Base-by-base conservation (phyloP, 2,329 filamentous ascomycete genomes). In the Diaporthe sp. region DNA sequence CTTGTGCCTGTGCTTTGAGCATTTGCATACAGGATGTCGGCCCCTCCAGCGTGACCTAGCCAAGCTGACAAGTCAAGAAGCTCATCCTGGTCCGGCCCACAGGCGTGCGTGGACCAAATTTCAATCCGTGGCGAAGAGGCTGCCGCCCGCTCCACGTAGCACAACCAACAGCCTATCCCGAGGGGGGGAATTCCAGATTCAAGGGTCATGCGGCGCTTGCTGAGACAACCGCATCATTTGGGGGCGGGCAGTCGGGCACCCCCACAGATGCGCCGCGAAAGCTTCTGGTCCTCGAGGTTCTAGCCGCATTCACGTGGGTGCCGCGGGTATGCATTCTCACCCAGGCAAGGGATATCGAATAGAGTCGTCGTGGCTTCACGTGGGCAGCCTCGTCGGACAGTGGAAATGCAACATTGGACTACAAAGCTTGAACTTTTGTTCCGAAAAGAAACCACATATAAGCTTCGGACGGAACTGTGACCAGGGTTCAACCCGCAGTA, bases 41-140 rank as follows among this genome's bases (percentile, higher is more conserved):
- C 25, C 5, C 30, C 37, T 63, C 17, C 58, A 63, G 37, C 37
- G 25, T 9, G 5, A 37, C 8, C 27, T 19, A 12, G 42, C 10
- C 42, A 51, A 66, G 19, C 44, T 51, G 61, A 51, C 22, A 19
- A 61, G 61, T 66, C 61, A 12, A 51, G 22, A 50, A 25, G 8
- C 61, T 22, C 22, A 44, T 32, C 59, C 59, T 44, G 59, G 39
- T 32, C 42, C 13, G 61, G 22, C 61, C 61, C 61, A 50, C 61
- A 35, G 61, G 42, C 61, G 61, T 66, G 61, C 42, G 61, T 51
- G 61, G 61, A 51, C 42, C 61, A 50, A 66, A 66, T 66, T 66
- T 66, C 61, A 37, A 44, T 35, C 27, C 13, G 30, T 10, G 27
- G 42, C 61, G 61, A 30, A 50, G 42, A 66, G 61, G 61, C 61